Conservation (phyloP, 2,329 filamentous ascomycete genomes). For the Aspergillus clavatus region DNA sequence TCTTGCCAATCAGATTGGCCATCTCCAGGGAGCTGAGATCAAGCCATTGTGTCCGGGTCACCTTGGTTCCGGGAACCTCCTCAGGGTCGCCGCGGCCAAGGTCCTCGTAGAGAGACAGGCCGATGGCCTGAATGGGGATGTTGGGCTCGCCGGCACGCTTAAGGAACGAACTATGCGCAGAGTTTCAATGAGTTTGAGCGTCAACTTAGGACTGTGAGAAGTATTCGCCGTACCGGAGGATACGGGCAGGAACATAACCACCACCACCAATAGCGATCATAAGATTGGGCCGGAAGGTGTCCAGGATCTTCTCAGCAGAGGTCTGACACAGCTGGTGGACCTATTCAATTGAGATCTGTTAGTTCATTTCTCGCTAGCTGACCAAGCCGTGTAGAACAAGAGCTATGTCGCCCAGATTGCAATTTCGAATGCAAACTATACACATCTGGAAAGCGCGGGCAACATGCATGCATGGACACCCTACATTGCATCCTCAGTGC, state of each 20-base stretch:
- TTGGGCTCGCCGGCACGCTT: slow-evolving; percentile 82
- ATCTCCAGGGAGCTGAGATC: slow-evolving; percentile 83
- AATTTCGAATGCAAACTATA: not conserved
- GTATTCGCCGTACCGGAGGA: slow-evolving; percentile 61
- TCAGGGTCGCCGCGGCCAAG: slow-evolving; percentile 60
- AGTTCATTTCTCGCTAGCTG: slow-evolving; percentile 10
- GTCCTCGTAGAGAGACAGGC: slow-evolving; percentile 91
- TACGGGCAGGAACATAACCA: slow-evolving; percentile 93
- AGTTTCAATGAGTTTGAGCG: slow-evolving; percentile 5
- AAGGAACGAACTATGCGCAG: slow-evolving; percentile 67
- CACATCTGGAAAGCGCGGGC: not conserved
- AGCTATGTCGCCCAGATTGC: not conserved
- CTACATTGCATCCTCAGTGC: not conserved
- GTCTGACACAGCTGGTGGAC: slow-evolving; percentile 96
- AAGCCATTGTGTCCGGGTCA: slow-evolving; percentile 97
- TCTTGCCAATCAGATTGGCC: slow-evolving; percentile 84
- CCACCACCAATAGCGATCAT: slow-evolving; percentile 98
- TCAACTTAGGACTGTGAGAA: not conserved
- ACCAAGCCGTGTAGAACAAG: slow-evolving; percentile 2
- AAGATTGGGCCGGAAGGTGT: slow-evolving; percentile 83
- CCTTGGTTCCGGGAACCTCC: slow-evolving; percentile 83
- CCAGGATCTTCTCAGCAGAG: slow-evolving; percentile 73
- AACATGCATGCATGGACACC: not conserved
- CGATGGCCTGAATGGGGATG: slow-evolving; percentile 98
- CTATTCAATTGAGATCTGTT: slow-evolving; percentile 45